Base-by-base conservation (phyloP, 225 moss, liverwort and hornwort species). In the Antitrichia curtipendula region DNA sequence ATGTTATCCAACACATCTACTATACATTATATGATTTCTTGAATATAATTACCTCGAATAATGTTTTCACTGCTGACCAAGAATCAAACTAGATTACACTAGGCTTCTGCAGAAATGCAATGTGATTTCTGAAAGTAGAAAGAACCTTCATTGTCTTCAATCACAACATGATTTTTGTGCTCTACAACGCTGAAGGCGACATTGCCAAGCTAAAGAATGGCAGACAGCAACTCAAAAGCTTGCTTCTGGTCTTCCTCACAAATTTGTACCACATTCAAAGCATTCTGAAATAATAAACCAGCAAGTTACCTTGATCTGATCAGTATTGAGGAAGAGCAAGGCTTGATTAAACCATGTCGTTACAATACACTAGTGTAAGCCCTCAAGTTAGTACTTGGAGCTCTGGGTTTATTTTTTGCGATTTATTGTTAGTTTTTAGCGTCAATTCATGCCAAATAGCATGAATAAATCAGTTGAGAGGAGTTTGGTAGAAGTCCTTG, bases 191-290 rank as follows among this genome's bases (percentile, higher is more conserved):
- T 62, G 78, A 98, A 98, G 70, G 94, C 90, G 82, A 98, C 95
- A 78, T 98, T 98, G 68, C 98, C 98, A 87, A 98, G 94, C 98
- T 96, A 98, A 58, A 98, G 87, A 70, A 98, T 92, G 76, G 98
- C 96, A 88, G 98, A 89, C 73, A 98, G 89, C 94, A 95, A 94
- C 78, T 96, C 95, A 91, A 98, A 98, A 62, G 96, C 95, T 90
- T 90, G 93, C 84, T 96, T 95, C 90, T 96, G 98, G 65, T 96
- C 95, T 78, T 92, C 92, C 87, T 94, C 93, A 92, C 95, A 96
- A 83, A 98, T 95, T 93, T 96, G 96, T 86, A 98, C 98, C 73
- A 96, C 96, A 85, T 91, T 96, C 96, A 98, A 93, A 25, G 98
- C 98, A 88, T 91, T 94, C 98, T 98, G 96, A 93, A 81, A 90